phyloP scores from a whole-genome alignment of 495 filamentous ascomycete species.

The Rhizodiscina lignyota region DNA sequence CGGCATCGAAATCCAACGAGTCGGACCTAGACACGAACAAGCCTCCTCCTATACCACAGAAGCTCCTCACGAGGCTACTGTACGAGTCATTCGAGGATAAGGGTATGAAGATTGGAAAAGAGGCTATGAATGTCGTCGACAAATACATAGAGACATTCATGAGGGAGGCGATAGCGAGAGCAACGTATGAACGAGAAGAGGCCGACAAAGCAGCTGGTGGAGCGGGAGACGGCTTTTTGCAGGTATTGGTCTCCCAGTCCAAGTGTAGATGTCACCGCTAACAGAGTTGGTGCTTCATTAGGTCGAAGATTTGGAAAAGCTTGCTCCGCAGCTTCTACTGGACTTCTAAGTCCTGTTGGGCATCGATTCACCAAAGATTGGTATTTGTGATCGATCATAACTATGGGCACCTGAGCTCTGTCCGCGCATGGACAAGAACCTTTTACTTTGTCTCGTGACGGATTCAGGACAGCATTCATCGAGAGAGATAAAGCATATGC shows the following conservation, averaged over 20 bases:
- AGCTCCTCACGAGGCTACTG: conserved; percentile 56
- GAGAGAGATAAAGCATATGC: too few species aligned
- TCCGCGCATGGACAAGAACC: too few species aligned
- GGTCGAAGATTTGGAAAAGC: conserved; percentile 78
- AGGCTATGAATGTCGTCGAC: conserved; percentile 60
- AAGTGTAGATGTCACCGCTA: too few species aligned
- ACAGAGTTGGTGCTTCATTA: too few species aligned
- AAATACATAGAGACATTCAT: conserved; percentile 91
- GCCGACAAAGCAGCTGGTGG: conserved; percentile 16
- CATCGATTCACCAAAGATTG: too few species aligned
- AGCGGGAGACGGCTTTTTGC: conserved; percentile 44
- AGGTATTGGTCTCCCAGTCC: too few species aligned
- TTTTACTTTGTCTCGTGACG: too few species aligned
- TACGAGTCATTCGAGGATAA: conserved; percentile 59
- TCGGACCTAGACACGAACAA: too few species aligned
- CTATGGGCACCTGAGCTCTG: too few species aligned
- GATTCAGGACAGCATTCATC: too few species aligned
- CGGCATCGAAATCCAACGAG: too few species aligned
- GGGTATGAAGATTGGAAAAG: conserved; percentile 57
- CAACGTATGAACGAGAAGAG: conserved; percentile 48
- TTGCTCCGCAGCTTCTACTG: conserved; percentile 75
- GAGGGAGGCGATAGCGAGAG: conserved; percentile 73
- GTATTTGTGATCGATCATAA: too few species aligned
- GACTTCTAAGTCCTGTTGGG: conserved; percentile 55
- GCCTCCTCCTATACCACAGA: conserved; percentile 47